Evolutionary conservation across 352 stramenopile species (phyloP).

Genomic region (Peronospora belbahrii): DNA sequence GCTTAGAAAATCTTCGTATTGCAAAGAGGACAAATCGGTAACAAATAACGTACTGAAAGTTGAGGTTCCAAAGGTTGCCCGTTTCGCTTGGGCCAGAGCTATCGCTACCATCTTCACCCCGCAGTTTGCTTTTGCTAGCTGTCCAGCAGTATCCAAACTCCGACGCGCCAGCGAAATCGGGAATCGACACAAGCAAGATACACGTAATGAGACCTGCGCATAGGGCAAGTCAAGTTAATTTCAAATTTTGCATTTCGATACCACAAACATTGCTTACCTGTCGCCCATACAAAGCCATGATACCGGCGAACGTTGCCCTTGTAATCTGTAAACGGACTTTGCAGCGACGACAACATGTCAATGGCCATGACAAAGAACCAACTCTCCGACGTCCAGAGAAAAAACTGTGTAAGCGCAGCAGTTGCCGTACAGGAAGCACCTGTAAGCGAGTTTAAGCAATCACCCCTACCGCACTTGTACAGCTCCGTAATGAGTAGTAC

Average conservation of each 20-base stretch:
- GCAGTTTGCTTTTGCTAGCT: constrained; percentile 54
- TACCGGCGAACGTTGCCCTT: constrained; percentile 80
- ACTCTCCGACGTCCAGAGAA: constrained; percentile 81
- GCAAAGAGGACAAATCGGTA: not conserved
- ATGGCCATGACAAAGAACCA: constrained; percentile 88
- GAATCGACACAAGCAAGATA: constrained; percentile 65
- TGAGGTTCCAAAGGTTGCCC: constrained; percentile 75
- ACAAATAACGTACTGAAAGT: constrained; percentile 56
- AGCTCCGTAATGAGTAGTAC: constrained; percentile 73
- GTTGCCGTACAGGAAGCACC: constrained; percentile 48
- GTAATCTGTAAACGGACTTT: constrained; percentile 86
- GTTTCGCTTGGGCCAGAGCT: constrained; percentile 19
- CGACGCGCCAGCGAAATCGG: constrained; percentile 58
- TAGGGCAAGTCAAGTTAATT: constrained; percentile 7
- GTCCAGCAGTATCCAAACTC: constrained; percentile 86
- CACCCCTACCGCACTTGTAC: constrained; percentile 60
- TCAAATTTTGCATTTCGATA: not conserved
- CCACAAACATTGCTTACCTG: constrained; percentile 26
- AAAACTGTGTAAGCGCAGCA: constrained; percentile 78
- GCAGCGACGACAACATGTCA: constrained; percentile 77
- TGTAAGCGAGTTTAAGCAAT: constrained; percentile 31
- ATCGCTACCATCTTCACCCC: constrained; percentile 3
- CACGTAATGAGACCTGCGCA: constrained; percentile 49
- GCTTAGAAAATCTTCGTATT: not conserved
- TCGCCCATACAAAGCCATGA: constrained; percentile 76